phyloP scores from a whole-genome alignment of 768 basidiomycete species.

The Lactarius hengduanensis region DNA sequence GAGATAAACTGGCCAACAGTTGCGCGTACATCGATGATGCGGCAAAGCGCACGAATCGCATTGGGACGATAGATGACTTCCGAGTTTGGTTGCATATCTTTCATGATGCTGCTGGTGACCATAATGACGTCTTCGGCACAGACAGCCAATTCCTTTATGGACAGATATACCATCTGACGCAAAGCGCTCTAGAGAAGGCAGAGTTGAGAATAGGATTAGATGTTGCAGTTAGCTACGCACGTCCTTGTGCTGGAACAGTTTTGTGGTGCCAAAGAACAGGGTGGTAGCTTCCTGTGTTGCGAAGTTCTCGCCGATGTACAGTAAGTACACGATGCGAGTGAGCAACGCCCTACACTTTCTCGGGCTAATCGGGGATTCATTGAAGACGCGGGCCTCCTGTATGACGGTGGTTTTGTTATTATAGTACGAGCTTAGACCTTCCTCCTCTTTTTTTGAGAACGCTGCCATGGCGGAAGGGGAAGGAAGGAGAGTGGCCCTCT shows the following conservation, averaged over 20 bases:
- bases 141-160: slow-evolving; percentile 94
- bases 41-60: slow-evolving; percentile 91
- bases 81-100: slow-evolving; percentile 99
- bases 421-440: slow-evolving; percentile 89
- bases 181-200: slow-evolving; percentile 68
- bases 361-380: slow-evolving; percentile 98
- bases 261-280: slow-evolving; percentile 98
- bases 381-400: slow-evolving; percentile 98
- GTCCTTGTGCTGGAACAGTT: slow-evolving; percentile 99
- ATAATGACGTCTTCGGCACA: slow-evolving; percentile 99
- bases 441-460: slow-evolving; percentile 95
- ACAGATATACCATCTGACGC: slow-evolving; percentile 96
- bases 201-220: background rate
- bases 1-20: slow-evolving; percentile 4
- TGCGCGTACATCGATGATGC: slow-evolving; percentile 91
- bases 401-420: slow-evolving; percentile 98
- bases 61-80: slow-evolving; percentile 99
- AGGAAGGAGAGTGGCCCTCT: background rate
- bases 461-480: slow-evolving; percentile 56
- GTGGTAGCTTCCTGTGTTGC: slow-evolving; percentile 95
- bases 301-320: slow-evolving; percentile 96
- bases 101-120: slow-evolving; percentile 99
- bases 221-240: slow-evolving; percentile 49
- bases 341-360: slow-evolving; percentile 95
- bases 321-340: slow-evolving; percentile 92